These are phyloP conservation scores for Pseudogymnoascus sp. DNA, from an alignment of 2,329 filamentous ascomycete species.

Conservation along the genomic window DNA sequence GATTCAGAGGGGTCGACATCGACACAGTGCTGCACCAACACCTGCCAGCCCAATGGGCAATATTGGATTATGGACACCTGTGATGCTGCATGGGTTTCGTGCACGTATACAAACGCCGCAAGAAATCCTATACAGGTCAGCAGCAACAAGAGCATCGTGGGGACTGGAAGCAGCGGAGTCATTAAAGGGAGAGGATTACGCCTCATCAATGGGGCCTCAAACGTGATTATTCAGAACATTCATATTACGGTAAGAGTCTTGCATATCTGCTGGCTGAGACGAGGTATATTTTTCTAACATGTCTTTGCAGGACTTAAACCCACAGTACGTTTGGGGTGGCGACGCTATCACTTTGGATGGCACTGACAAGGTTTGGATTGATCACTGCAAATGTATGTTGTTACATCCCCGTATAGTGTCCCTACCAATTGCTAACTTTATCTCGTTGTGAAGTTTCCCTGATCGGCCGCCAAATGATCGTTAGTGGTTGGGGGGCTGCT, in stretches of 20 bases:
- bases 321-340: constrained; percentile 34
- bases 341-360: constrained; percentile 31
- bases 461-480: constrained; percentile 39
- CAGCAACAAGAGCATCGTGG: constrained; percentile 26
- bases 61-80: background rate
- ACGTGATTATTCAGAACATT: constrained; percentile 26
- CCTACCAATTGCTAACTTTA: background rate
- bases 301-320: constrained; percentile 26
- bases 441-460: constrained; percentile 26
- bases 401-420: background rate
- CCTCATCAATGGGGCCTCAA: constrained; percentile 23
- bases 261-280: background rate
- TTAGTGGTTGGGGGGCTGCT: constrained; percentile 29
- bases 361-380: constrained; percentile 32
- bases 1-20: background rate
- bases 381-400: constrained; percentile 30
- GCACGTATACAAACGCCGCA: constrained; percentile 23
- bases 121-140: constrained; percentile 21
- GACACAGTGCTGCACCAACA: background rate
- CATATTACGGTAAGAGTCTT: constrained; percentile 17
- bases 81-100: background rate
- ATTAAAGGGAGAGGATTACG: constrained; percentile 26
- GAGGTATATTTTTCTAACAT: background rate
- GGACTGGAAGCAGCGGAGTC: constrained; percentile 23
- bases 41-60: background rate